Evolutionary conservation across 371 early-diverging fungal genomes (phyloP), one percentile per base, ranked within the genome.

Genomic region (Mucor velutinosus): DNA sequence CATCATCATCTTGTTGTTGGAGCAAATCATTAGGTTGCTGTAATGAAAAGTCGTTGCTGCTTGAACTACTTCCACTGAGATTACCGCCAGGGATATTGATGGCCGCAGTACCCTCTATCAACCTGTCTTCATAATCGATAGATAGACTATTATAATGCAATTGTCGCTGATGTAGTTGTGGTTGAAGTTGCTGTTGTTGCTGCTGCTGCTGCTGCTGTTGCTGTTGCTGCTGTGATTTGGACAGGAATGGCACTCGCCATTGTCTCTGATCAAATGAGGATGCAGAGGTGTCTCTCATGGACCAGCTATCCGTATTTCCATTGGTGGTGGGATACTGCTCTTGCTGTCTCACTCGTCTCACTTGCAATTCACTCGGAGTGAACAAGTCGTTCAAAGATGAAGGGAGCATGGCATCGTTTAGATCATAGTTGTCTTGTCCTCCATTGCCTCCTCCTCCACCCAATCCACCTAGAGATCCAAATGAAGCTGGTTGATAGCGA

Each of bases 361-460:
- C 62, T 32, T 79, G 73, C 14, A 83, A 70, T 60, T 86, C 86
- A 15, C 66, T 77, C 2, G 84, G 83, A 12, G 86, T 87, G 73
- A 87, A 76, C 21, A 87, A 65, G 35, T 87, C 87, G 57, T 83
- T 86, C n/a, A 87, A 66, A 10, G 87, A 87, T 6, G 87, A 79
- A 4, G 87, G 87, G 10, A 87, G 60, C 69, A 85, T 76, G 12
- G 79, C 65, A 47, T 67, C 74, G 51, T 79, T 72, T 12, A 75
- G 39, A 49, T 74, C 77, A 37, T 71, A 59, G 10, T 58, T 49
- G 2, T 62, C 51, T n/a, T 71, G 67, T 21, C 51, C 37, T 37
- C 37, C 37, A 37, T 37, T 35, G 8, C 35, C 37, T 14, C 11
- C 14, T 37, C 37, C 37, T 37, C 14, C 37, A 12, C 37, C 37